Percentiles rank a stretch among this genome's conserved stretches.
phyloP scores from a whole-genome alignment of 257 asterid genomes.

The Nicotiana tomentosiformis region DNA sequence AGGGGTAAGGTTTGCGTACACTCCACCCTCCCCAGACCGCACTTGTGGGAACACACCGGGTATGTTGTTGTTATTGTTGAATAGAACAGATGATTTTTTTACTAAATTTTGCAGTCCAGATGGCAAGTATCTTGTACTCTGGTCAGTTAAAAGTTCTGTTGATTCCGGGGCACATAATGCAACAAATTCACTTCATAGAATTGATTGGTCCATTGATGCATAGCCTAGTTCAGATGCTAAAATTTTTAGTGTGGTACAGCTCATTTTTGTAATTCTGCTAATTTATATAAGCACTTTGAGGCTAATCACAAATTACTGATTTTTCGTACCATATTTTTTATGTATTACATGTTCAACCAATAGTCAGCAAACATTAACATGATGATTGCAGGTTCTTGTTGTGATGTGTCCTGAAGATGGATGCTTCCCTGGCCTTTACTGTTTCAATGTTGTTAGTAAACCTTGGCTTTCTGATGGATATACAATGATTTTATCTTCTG shows the following conservation, averaged over 20 bases:
- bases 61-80: no score
- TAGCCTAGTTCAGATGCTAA: constrained; percentile 33
- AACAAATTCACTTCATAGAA: constrained; percentile 68
- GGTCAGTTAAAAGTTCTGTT: constrained; percentile 64
- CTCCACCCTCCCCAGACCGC: no score
- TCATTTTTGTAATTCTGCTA: not conserved
- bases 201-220: constrained; percentile 70
- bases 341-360: no score
- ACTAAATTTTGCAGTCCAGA: constrained; percentile 54
- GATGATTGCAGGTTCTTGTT: constrained; percentile 54
- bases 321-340: no score
- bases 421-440: constrained; percentile 80
- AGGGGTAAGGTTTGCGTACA: no score
- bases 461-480: constrained; percentile 95
- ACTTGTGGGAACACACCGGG: no score
- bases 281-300: not conserved
- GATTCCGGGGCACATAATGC: constrained; percentile 87
- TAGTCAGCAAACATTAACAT: not conserved
- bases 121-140: constrained; percentile 61
- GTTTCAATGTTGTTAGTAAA: constrained; percentile 35
- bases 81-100: not conserved
- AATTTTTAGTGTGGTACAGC: constrained; percentile 58
- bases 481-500: constrained; percentile 61
- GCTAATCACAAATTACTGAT: not conserved
- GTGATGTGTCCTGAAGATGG: constrained; percentile 74